Conservation (phyloP, 225 moss, liverwort and hornwort species). For the Pseudisothecium myosuroides region DNA sequence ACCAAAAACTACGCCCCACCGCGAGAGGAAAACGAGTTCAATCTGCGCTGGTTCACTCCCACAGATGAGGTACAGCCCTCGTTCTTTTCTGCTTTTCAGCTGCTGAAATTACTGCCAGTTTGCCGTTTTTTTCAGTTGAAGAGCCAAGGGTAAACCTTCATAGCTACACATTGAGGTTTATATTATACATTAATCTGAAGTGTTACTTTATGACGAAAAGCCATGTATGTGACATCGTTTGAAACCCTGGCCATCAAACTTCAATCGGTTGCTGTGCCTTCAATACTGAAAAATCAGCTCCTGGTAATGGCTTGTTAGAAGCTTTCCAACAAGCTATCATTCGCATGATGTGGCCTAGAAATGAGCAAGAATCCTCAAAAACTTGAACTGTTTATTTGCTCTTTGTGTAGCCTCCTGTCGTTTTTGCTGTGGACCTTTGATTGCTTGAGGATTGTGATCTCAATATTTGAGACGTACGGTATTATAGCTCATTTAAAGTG, state of each 20-base stretch:
- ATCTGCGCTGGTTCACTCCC: slow-evolving; percentile 89
- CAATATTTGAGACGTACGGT: neutral
- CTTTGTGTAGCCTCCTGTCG: neutral
- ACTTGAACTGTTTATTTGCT: neutral
- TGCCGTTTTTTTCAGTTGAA: neutral
- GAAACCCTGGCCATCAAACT: neutral
- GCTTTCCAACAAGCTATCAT: neutral
- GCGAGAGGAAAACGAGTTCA: slow-evolving; percentile 61
- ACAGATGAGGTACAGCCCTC: neutral
- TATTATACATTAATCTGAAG: too few relatives aligned
- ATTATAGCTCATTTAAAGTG: neutral
- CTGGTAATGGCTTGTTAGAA: neutral
- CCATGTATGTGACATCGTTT: neutral
- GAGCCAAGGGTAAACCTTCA: neutral
- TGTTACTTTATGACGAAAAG: neutral
- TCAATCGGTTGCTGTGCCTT: neutral
- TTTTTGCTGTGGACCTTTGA: neutral
- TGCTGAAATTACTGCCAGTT: neutral
- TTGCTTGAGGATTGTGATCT: neutral
- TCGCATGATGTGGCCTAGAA: neutral
- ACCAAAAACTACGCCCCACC: slow-evolving; percentile 12
- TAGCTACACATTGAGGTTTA: neutral
- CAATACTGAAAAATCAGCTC: neutral
- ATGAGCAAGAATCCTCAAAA: neutral
- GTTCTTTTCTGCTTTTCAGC: neutral